Base-by-base conservation (phyloP, 2,329 filamentous ascomycete species). In the Arthrobotrys pseudoclavata region DNA sequence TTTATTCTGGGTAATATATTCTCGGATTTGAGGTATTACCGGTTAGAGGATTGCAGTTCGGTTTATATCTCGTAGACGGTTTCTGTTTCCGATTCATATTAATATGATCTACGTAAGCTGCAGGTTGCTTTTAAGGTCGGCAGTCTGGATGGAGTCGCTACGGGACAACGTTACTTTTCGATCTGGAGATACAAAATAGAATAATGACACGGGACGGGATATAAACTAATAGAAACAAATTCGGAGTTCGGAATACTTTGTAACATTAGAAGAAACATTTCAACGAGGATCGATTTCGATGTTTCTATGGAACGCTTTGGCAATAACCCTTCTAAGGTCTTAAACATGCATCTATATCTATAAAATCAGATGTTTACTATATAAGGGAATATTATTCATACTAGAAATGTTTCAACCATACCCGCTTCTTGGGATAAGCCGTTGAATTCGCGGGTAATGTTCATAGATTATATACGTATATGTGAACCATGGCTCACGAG, bases 401-500 rank as follows among this genome's bases (percentile, higher is more conserved):
- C 50, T 18, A 1, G 4, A 53, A 6, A 57, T 37, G 52, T 57
- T 57, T 57, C 52, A 57, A 40, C 4, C 22, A 53, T 31, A 18
- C 50, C 10, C 5, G 5, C 50, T 18, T 50, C 10, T 15, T 24
- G 4, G 15, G 15, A 20, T 20, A 18, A 45, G 20, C 18, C 18
- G 2, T 20, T 45, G n/a, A 1, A 10, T 20, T 20, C 47, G 26
- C 20, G 15, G 26, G 22, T 4, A 15, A 15, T 24, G 10, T 50
- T 24, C 26, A 2, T 55, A 4, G 13, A 7, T n/a, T 10, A 13
- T 29, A n/a, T n/a, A 31, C 15, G 24, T 57, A 37, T 37, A 26
- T 20, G 37, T 42, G 55, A 40, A 60, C 55, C 55, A 42, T 60
- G 55, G 55, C 42, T 42, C 31, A 42, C 34, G 55, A 60, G 55